Conservation (phyloP, 768 basidiomycete genomes). For the Suillus subaureus region DNA sequence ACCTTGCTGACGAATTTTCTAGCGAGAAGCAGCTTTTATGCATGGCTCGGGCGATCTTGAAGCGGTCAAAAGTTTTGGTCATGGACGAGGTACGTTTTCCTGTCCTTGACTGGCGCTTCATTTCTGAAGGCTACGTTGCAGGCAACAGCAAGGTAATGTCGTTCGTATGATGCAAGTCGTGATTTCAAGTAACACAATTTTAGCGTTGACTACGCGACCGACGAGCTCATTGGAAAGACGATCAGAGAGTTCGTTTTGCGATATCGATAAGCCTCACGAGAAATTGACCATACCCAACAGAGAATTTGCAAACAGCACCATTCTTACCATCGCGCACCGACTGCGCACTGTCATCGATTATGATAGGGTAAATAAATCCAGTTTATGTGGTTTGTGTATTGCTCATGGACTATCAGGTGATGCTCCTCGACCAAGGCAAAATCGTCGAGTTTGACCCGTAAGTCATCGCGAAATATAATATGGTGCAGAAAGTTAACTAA, state of each 20-base stretch:
- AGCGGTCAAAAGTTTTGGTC: slow-evolving; percentile 73
- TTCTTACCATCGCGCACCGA: slow-evolving; percentile 82
- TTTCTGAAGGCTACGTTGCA: slow-evolving; percentile 26
- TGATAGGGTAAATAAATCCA: slow-evolving; percentile 59
- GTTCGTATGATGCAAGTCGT: background rate
- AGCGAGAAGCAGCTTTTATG: slow-evolving; percentile 86
- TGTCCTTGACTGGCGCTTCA: background rate
- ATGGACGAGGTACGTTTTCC: slow-evolving; percentile 73
- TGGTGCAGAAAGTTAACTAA: background rate
- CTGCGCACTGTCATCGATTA: slow-evolving; percentile 83
- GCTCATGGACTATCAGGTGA: slow-evolving; percentile 48
- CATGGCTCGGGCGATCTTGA: slow-evolving; percentile 86
- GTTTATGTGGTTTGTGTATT: slow-evolving; percentile 9
- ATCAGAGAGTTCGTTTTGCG: slow-evolving; percentile 65
- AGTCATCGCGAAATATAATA: slow-evolving; percentile 14
- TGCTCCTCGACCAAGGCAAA: slow-evolving; percentile 76
- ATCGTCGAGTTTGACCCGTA: slow-evolving; percentile 76
- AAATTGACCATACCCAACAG: slow-evolving; percentile 34
- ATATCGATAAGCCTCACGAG: background rate
- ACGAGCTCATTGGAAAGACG: slow-evolving; percentile 82
- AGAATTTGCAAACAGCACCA: slow-evolving; percentile 80
- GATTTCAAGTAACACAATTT: slow-evolving; percentile 6
- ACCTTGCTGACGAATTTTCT: slow-evolving; percentile 8
- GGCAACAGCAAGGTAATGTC: slow-evolving; percentile 68
- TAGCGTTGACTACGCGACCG: slow-evolving; percentile 84